Evolutionary conservation across 805 yeast genomes (phyloP).

Genomic region (Myxozyma neotropica): DNA sequence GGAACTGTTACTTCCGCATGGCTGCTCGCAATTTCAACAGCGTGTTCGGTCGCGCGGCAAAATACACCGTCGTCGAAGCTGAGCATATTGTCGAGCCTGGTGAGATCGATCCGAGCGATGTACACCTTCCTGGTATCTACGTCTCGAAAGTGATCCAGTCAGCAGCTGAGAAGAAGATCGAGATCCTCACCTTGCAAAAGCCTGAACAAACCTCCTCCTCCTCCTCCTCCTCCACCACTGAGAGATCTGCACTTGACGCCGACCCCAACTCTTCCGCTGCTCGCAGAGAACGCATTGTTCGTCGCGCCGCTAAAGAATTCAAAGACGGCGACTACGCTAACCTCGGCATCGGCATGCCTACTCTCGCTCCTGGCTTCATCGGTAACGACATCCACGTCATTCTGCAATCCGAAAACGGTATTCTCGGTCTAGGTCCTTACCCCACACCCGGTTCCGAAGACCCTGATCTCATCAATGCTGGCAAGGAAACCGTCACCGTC

Average conservation of each 20-base stretch:
- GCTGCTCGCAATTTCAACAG: slow-evolving; percentile 53
- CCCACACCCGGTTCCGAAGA: slow-evolving; percentile 48
- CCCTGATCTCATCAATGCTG: slow-evolving; percentile 55
- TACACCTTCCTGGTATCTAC: slow-evolving; percentile 53
- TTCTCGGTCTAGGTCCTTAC: slow-evolving; percentile 55
- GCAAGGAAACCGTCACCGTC: slow-evolving; percentile 55
- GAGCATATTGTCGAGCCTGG: slow-evolving; percentile 54
- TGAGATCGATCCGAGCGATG: slow-evolving; percentile 49
- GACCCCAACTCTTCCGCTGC: slow-evolving; percentile 28
- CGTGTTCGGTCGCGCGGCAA: slow-evolving; percentile 51
- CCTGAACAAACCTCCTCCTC: neutral
- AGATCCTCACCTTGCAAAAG: slow-evolving; percentile 38
- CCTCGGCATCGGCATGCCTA: slow-evolving; percentile 57
- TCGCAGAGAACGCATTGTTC: slow-evolving; percentile 46
- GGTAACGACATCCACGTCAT: slow-evolving; percentile 45
- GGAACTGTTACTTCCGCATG: slow-evolving; percentile 53
- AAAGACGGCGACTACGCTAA: slow-evolving; percentile 50
- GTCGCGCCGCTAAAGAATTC: slow-evolving; percentile 53
- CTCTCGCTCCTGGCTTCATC: slow-evolving; percentile 50
- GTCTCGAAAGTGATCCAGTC: slow-evolving; percentile 49
- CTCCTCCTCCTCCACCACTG: neutral
- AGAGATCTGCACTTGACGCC: slow-evolving; percentile 6
- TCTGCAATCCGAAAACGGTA: slow-evolving; percentile 54
- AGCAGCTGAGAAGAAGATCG: slow-evolving; percentile 50
- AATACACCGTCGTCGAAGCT: slow-evolving; percentile 54